These are phyloP conservation scores for Alternaria sp. DNA, from an alignment of 2,329 filamentous ascomycete species.

Conservation along the genomic window DNA sequence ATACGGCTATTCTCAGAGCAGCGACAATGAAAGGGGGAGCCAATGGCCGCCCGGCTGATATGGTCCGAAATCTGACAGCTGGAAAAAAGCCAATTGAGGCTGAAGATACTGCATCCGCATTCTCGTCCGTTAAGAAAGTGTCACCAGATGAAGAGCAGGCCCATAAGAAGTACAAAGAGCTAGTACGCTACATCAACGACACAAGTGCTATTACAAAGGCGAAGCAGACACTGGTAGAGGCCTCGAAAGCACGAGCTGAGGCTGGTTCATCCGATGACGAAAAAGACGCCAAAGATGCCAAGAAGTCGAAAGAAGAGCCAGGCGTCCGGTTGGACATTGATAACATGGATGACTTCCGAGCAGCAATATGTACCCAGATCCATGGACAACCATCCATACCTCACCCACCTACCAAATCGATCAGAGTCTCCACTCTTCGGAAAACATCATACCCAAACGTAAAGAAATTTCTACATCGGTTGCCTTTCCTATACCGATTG, in stretches of 20 bases:
- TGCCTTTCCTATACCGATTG: slow-evolving; percentile 60
- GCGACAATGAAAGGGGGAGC: slow-evolving; percentile 38
- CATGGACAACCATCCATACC: slow-evolving; percentile 59
- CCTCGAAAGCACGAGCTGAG: slow-evolving; percentile 35
- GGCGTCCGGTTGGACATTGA: slow-evolving; percentile 45
- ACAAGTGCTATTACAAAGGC: slow-evolving; percentile 43
- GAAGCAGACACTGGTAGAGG: slow-evolving; percentile 31
- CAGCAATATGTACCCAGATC: slow-evolving; percentile 60
- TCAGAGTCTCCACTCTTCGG: slow-evolving; percentile 60
- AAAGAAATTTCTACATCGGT: slow-evolving; percentile 57
- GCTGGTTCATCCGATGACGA: slow-evolving; percentile 37
- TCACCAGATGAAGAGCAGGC: slow-evolving; percentile 57
- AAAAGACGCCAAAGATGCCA: slow-evolving; percentile 23
- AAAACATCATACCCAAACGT: slow-evolving; percentile 53
- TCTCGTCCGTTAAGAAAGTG: slow-evolving; percentile 54
- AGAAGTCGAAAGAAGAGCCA: slow-evolving; percentile 6
- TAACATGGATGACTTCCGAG: slow-evolving; percentile 55
- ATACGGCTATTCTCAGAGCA: slow-evolving; percentile 58
- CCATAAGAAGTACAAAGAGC: slow-evolving; percentile 53
- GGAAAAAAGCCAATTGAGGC: slow-evolving; percentile 46
- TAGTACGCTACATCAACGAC: slow-evolving; percentile 47
- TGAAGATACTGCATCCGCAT: slow-evolving; percentile 43
- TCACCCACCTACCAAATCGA: slow-evolving; percentile 59
- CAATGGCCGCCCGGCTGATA: slow-evolving; percentile 24
- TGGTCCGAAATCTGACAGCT: slow-evolving; percentile 51